Base-by-base conservation (phyloP, 495 filamentous ascomycete species). In the Aspergillus taichungensis region DNA sequence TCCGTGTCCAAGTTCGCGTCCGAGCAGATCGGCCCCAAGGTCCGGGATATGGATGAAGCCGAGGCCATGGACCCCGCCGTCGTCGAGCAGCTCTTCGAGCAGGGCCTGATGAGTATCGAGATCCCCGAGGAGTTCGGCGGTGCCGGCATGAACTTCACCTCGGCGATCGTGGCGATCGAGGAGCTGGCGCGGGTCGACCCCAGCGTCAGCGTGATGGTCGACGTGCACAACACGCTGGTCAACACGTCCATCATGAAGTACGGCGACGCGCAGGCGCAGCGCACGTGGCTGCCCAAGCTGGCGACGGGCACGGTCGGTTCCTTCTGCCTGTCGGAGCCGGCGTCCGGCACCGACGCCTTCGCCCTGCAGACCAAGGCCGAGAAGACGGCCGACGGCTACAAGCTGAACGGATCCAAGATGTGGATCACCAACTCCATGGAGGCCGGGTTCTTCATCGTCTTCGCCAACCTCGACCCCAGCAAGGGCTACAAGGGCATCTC, bases 361-460 rank as follows among this genome's bases (percentile, higher is more conserved):
- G 94, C 94, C 0, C 78, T 99, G 41, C 80, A 85, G 47, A 96
- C 92, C 42, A 85, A 84, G 61, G 92, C 92, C 24, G 73, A 75
- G 52, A 83, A 82, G 63, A 84, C 80, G 24, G 75, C 83, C 31
- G 78, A 82, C 50, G 87, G 89, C 12, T 97, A 87, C 67, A 83
- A 76, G 63, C 83, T 99, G 61, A 85, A 79, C 43, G 92, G 92
- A 40, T 80, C 77, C 60, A 99, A 99, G 76, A 97, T 96, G 91
- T 99, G 92, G 92, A 99, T 99, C 65, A 96, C 92, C 47, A 99
- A 97, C 69, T 79, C 84, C 41, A 82, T 88, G 70, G 94, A 99
- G 71, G 82, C 91, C 3, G 84, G 81, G 35, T 83, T 97, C 68
- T 99, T 95, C 73, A 90, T 99, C 58, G 92, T 97, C 28, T 99